Conservation (phyloP, 371 early-diverging fungal genomes). For the Conidiobolus incongruus region DNA sequence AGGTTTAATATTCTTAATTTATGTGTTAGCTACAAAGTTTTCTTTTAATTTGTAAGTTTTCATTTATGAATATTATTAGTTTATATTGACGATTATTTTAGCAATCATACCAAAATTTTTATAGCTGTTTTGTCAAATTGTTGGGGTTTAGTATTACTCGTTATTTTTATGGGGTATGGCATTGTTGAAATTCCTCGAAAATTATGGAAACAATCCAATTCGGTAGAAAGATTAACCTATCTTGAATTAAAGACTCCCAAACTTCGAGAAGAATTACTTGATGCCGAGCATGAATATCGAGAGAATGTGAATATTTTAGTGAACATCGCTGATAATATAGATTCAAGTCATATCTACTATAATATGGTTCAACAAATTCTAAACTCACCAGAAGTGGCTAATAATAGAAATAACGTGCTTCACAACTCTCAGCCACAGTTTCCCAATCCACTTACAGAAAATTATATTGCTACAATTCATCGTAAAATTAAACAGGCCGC, state of each 20-base stretch:
- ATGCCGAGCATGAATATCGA: conserved; percentile 33
- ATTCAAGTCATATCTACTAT: not conserved
- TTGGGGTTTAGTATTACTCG: conserved; percentile 62
- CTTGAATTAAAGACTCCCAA: conserved; percentile 35
- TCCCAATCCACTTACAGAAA: not conserved
- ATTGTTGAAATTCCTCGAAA: conserved; percentile 58
- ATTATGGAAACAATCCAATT: conserved; percentile 39
- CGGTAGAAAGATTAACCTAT: conserved; percentile 19
- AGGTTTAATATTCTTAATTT: conserved; percentile 31
- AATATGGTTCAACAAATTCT: not conserved
- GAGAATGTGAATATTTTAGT: conserved; percentile 16
- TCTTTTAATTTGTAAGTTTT: not conserved
- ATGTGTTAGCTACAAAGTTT: conserved; percentile 28
- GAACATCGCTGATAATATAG: not conserved
- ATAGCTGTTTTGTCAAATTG: conserved; percentile 76
- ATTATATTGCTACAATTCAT: conserved; percentile 11
- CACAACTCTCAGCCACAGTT: not conserved
- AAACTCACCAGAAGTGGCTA: not conserved
- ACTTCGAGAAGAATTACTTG: conserved; percentile 39
- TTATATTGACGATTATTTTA: not conserved
- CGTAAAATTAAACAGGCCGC: not conserved
- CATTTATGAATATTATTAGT: not conserved
- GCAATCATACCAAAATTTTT: conserved; percentile 22
- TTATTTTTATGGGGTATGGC: conserved; percentile 69
- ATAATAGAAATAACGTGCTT: not conserved